These are phyloP conservation scores for Lipomyces chichibuensis DNA, from an alignment of 805 yeast species.

Conservation along the genomic window DNA sequence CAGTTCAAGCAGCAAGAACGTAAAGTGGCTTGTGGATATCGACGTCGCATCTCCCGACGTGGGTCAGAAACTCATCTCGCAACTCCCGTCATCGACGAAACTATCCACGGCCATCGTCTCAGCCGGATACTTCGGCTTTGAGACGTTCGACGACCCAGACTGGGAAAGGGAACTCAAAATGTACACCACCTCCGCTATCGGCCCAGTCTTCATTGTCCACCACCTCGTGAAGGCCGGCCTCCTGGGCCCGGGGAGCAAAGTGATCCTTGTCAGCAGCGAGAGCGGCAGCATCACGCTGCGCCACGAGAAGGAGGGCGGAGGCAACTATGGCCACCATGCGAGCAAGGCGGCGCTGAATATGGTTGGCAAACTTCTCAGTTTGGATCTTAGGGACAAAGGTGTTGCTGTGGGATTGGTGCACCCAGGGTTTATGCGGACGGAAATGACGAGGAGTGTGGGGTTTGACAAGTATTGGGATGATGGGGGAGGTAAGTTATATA, in stretches of 20 bases:
- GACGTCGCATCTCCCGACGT: neutral
- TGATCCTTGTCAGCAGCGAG: neutral
- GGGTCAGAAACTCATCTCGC: neutral
- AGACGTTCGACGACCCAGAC: neutral
- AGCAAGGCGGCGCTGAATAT: neutral
- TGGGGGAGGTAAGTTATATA: neutral
- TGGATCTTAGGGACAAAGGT: neutral
- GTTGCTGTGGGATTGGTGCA: neutral
- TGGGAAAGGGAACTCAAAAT: conserved; percentile 1
- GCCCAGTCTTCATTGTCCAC: neutral
- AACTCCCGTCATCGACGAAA: conserved; percentile 1
- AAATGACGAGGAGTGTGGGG: neutral
- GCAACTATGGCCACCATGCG: neutral
- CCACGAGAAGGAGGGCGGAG: neutral
- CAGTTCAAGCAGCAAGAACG: neutral
- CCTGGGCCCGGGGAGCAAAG: neutral
- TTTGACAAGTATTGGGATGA: neutral
- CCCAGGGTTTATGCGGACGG: neutral
- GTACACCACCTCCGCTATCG: neutral
- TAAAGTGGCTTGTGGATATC: neutral
- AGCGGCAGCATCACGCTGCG: neutral
- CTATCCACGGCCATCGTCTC: neutral
- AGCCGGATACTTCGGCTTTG: neutral
- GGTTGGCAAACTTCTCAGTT: neutral
- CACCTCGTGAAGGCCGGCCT: neutral